These are phyloP conservation scores for Arxiozyma slooffiae DNA, from an alignment of 1,139 yeast genomes.

Conservation along the genomic window DNA sequence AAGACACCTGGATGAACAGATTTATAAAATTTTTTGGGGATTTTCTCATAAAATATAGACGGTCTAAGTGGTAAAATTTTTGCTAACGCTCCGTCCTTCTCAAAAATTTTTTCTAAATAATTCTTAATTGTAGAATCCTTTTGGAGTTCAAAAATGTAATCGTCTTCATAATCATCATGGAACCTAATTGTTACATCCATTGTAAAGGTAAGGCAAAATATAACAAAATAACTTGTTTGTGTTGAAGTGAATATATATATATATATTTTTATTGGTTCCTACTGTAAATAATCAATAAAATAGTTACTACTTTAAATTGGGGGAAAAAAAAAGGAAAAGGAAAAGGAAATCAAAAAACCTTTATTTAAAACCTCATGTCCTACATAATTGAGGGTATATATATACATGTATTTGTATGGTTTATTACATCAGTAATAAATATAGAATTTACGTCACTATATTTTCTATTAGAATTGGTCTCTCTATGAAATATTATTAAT, in stretches of 20 bases:
- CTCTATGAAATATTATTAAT: too few species aligned
- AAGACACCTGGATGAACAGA: constrained; percentile 72
- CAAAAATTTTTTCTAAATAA: constrained; percentile 51
- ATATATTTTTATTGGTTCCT: too few species aligned
- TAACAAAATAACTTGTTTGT: neutral
- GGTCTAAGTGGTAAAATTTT: constrained; percentile 71
- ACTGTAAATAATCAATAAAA: too few species aligned
- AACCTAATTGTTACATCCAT: constrained; percentile 74
- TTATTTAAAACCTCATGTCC: too few species aligned
- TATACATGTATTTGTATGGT: too few species aligned
- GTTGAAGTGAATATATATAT: neutral
- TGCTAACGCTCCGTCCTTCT: constrained; percentile 15
- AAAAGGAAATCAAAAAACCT: neutral
- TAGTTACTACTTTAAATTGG: too few species aligned
- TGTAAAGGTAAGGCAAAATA: neutral
- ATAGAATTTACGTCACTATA: too few species aligned
- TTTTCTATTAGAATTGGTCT: too few species aligned
- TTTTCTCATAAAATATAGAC: constrained; percentile 55
- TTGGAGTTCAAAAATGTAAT: constrained; percentile 73
- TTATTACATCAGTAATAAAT: too few species aligned
- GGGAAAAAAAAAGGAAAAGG: neutral
- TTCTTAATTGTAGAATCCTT: constrained; percentile 44
- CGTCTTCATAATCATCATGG: constrained; percentile 76
- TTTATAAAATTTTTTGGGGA: constrained; percentile 58
- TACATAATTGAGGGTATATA: neutral